Conservation (phyloP, 371 early-diverging fungal genomes). For the Thermomucor indicae-seudaticae region DNA sequence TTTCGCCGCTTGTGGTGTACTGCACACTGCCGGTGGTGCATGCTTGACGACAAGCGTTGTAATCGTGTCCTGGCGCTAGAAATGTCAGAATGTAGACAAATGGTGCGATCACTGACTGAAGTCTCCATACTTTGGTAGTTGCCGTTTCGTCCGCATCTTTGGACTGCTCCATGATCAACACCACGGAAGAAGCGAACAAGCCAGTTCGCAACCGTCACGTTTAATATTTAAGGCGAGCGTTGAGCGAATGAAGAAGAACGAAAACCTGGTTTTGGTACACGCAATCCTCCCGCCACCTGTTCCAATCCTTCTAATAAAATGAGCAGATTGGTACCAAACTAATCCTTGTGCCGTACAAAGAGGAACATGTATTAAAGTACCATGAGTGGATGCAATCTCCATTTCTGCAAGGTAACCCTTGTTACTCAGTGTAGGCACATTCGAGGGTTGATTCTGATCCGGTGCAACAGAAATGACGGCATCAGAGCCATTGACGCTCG, state of each 20-base stretch:
- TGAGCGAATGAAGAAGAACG: constrained; percentile 26
- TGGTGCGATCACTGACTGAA: too few relatives aligned
- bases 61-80: constrained; percentile 17
- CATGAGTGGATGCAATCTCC: constrained; percentile 95
- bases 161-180: too few relatives aligned
- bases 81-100: too few relatives aligned
- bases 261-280: constrained; percentile 29
- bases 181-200: too few relatives aligned
- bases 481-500: constrained; percentile 86
- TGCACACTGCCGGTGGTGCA: constrained; percentile 23
- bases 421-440: too few relatives aligned
- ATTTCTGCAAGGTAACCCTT: constrained; percentile 72
- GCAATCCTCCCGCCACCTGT: constrained; percentile 11
- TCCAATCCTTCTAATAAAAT: constrained; percentile 9
- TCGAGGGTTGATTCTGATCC: too few relatives aligned
- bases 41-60: constrained; percentile 37
- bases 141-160: too few relatives aligned
- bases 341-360: constrained; percentile 81
- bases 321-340: constrained; percentile 60
- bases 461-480: constrained; percentile 97
- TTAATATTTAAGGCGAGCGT: too few relatives aligned
- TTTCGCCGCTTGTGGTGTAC: constrained; percentile 12
- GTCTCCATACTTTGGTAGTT: too few relatives aligned
- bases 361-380: constrained; percentile 81
- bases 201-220: constrained; percentile 1